Conservation (phyloP, 2,329 filamentous ascomycete species). For the Beauveria brongniartii region DNA sequence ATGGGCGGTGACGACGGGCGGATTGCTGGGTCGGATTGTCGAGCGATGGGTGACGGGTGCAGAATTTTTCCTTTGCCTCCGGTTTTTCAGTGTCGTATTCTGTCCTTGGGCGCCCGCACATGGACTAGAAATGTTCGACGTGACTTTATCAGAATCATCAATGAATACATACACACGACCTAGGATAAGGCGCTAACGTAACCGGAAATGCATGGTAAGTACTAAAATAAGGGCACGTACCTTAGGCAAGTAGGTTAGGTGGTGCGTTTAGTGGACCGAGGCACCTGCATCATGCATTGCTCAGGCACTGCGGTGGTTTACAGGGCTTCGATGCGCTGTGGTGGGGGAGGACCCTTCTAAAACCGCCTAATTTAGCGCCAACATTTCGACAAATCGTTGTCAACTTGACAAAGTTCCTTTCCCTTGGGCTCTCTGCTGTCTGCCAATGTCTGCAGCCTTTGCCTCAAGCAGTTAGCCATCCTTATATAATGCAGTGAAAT, state of each 20-base stretch:
- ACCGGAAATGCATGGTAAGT: background rate
- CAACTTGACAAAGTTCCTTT: too few relatives aligned
- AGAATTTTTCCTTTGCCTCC: too few relatives aligned
- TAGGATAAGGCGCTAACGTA: background rate
- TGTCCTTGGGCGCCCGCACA: too few relatives aligned
- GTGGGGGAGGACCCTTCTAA: background rate
- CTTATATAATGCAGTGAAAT: background rate
- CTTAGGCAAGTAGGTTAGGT: too few relatives aligned
- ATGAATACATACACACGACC: too few relatives aligned
- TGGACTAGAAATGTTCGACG: too few relatives aligned
- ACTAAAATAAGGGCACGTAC: too few relatives aligned
- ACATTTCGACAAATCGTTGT: background rate
- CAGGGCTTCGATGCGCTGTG: background rate
- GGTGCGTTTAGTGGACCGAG: background rate
- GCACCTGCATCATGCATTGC: background rate
- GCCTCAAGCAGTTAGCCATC: background rate
- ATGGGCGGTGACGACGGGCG: background rate
- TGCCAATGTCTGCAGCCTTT: background rate
- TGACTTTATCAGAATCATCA: too few relatives aligned
- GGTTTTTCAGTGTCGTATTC: too few relatives aligned
- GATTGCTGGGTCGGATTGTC: too few relatives aligned
- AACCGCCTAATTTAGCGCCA: background rate
- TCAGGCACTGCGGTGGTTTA: background rate
- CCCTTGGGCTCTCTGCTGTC: too few relatives aligned
- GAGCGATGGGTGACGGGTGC: too few relatives aligned